Conservation (phyloP, 306 rosid genomes). For the Chamaecrista fasciculata region DNA sequence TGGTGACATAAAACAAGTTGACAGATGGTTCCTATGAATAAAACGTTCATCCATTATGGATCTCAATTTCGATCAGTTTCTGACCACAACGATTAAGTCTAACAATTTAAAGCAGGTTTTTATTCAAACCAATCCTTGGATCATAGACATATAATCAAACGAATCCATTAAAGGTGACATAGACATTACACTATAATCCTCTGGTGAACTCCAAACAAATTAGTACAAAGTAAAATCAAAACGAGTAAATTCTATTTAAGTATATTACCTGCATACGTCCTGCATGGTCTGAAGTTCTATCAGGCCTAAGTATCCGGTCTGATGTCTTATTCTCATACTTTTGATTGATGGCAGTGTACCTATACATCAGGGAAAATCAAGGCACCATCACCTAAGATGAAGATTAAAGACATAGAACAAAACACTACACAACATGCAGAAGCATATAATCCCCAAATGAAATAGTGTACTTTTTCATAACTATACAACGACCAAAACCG, state of each 20-base stretch:
- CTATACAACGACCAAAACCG: conserved; percentile 99
- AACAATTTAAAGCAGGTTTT: not conserved
- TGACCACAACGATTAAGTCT: no score
- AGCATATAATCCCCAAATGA: conserved; percentile 26
- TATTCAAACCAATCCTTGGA: not conserved
- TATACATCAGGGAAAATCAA: conserved; percentile 36
- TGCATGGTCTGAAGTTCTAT: conserved; percentile 41
- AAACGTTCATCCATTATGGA: not conserved
- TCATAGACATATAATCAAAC: not conserved
- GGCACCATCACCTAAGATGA: conserved; percentile 7
- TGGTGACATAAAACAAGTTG: not conserved
- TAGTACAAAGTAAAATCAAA: not conserved
- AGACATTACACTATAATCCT: no score
- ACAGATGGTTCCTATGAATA: not conserved
- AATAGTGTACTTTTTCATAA: conserved; percentile 67
- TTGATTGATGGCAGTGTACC: conserved; percentile 54
- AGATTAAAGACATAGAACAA: not conserved
- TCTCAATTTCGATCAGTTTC: no score
- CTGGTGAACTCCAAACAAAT: not conserved
- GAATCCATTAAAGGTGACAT: not conserved
- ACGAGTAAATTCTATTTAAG: not conserved
- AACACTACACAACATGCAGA: conserved; percentile 22
- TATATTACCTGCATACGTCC: conserved; percentile 63
- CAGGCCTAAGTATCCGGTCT: conserved; percentile 73
- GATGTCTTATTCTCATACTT: conserved; percentile 57